Evolutionary conservation across 202 grass and related monocot genomes (phyloP).

Genomic region (Schoenoplectus tabernaemontani): DNA sequence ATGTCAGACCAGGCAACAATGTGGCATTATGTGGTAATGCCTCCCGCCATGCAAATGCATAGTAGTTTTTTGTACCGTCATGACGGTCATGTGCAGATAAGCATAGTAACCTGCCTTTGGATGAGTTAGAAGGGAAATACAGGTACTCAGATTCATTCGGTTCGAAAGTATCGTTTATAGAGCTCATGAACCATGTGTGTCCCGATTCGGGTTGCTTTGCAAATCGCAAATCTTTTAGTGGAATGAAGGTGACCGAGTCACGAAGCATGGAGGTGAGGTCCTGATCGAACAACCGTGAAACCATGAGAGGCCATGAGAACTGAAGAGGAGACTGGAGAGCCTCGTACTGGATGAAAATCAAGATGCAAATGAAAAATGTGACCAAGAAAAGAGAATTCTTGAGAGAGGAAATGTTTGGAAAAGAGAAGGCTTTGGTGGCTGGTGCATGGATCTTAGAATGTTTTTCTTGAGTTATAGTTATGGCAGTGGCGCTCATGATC

Average conservation of each 20-base stretch:
- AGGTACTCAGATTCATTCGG: constrained; percentile 39
- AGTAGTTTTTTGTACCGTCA: constrained; percentile 47
- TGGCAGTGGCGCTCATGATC: not conserved
- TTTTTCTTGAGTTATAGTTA: not conserved
- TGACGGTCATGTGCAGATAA: constrained; percentile 23
- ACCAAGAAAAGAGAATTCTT: constrained; percentile 18
- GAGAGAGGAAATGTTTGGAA: not conserved
- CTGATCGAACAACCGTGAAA: not conserved
- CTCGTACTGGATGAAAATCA: constrained; percentile 14
- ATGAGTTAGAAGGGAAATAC: constrained; percentile 35
- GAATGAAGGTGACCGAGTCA: constrained; percentile 42
- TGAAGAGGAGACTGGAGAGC: constrained; percentile 1
- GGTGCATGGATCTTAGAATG: not conserved
- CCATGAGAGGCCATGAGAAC: constrained; percentile 10
- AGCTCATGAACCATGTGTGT: constrained; percentile 48
- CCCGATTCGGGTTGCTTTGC: not conserved
- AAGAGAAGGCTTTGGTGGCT: not conserved
- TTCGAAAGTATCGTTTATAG: constrained; percentile 35
- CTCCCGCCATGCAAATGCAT: constrained; percentile 44
- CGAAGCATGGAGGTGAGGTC: constrained; percentile 30
- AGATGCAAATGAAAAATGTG: not conserved
- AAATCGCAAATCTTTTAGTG: constrained; percentile 36
- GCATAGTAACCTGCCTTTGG: constrained; percentile 47
- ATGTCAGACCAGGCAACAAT: constrained; percentile 39
- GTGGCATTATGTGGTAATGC: constrained; percentile 32